A percentile compares a stretch with the other conserved stretches of the same genome.
These are phyloP conservation scores for Jamesozyma spencerorum DNA, from an alignment of 805 yeast species.

Conservation along the genomic window DNA sequence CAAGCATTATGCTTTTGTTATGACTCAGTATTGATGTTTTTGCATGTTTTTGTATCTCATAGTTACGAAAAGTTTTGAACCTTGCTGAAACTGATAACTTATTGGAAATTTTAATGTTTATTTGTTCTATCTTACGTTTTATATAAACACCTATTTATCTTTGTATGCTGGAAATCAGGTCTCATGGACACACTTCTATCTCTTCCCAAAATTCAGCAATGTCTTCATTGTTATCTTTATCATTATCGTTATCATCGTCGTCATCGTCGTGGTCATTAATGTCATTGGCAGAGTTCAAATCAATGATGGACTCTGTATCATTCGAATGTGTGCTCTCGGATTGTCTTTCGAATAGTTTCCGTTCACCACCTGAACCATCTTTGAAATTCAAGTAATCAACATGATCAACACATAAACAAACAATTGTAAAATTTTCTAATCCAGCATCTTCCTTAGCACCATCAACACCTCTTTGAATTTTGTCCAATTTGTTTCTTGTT, in stretches of 20 bases:
- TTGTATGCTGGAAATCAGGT: neutral
- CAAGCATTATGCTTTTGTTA: too few species aligned
- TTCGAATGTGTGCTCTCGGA: slow-evolving; percentile 27
- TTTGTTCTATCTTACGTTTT: too few species aligned
- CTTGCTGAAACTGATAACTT: too few species aligned
- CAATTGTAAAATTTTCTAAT: slow-evolving; percentile 56
- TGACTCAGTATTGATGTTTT: too few species aligned
- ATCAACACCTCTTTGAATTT: slow-evolving; percentile 74
- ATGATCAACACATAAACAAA: slow-evolving; percentile 57
- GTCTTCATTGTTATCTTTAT: slow-evolving; percentile 3
- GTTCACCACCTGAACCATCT: slow-evolving; percentile 33
- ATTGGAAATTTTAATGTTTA: too few species aligned
- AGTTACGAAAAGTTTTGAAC: too few species aligned
- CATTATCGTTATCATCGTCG: neutral
- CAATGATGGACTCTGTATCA: slow-evolving; percentile 7
- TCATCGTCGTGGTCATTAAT: neutral
- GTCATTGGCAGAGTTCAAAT: slow-evolving; percentile 4
- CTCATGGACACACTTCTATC: slow-evolving; percentile 65
- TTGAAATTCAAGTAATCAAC: slow-evolving; percentile 63
- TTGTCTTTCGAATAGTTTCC: slow-evolving; percentile 18
- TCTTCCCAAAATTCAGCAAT: slow-evolving; percentile 62
- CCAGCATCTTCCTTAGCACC: slow-evolving; percentile 60
- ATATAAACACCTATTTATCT: neutral
- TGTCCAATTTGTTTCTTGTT: slow-evolving; percentile 50
- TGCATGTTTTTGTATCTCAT: too few species aligned